Base-by-base conservation (phyloP, 441 rosid species). In the Syzygium syzygioides region DNA sequence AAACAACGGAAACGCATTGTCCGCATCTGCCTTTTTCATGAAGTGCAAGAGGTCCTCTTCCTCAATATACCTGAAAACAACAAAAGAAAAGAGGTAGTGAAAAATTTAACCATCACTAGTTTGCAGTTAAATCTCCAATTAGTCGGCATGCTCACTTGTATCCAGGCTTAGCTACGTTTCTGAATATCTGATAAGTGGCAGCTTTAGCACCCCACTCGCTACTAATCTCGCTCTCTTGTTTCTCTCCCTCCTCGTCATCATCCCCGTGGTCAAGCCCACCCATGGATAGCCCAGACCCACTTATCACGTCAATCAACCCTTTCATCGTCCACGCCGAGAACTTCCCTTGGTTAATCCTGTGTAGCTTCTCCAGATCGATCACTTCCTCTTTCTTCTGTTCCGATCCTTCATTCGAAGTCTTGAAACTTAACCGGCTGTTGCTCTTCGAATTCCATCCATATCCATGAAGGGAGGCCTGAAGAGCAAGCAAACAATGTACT, bases 241-340 rank as follows among this genome's bases (percentile, higher is more conserved):
- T 88, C 92, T 90, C 92, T 34, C 87, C 79, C 37, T 93, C 94
- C 50, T 94, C 95, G 23, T 93, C 94, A n/a, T 90, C 93, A 76
- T 85, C 89, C 37, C 91, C 80, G 25, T 91, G 91, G 48, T 91
- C 88, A 14, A 95, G 92, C 30, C 90, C 23, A 55, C 87, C 87
- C 14, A 94, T 94, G 52, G 94, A 93, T 85, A 94, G 89, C 41
- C 95, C 93, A 3, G 96, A 92, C 62, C 94, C 93, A 3, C 89
- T 91, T 25, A 94, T 89, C 64, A 92, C 95, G 79, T 90, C 87
- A 15, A 93, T 87, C 88, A 95, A 91, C 55, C 94, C 97, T 91
- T 92, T 94, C 96, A 94, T 94, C 55, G 94, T 93, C 95, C 97
- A 95, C 60, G 97, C 95, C 26, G 94, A 95, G 87, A 94, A 86